These are phyloP conservation scores for Scheffersomyces stipitis DNA, from an alignment of 805 yeast species.

Conservation along the genomic window DNA sequence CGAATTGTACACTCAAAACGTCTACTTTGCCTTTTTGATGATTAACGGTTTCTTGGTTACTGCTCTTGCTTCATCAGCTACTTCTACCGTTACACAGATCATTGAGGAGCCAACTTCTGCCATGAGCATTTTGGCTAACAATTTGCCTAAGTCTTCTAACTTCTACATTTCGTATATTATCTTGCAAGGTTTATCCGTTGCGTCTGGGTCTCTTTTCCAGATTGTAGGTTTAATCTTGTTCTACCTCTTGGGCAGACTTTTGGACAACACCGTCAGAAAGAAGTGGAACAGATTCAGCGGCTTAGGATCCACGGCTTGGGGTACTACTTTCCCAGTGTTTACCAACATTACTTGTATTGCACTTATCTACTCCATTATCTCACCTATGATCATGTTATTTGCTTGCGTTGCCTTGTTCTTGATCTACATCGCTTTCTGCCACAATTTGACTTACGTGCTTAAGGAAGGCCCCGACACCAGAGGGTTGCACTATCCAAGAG, in stretches of 20 bases:
- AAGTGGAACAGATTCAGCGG: conserved; percentile 59
- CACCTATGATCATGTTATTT: conserved; percentile 82
- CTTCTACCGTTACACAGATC: conserved; percentile 74
- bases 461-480: conserved; percentile 69
- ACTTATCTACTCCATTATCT: conserved; percentile 66
- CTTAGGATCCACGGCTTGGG: conserved; percentile 61
- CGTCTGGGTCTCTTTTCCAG: conserved; percentile 78
- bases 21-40: conserved; percentile 89
- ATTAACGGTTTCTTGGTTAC: conserved; percentile 84
- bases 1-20: conserved; percentile 80
- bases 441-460: conserved; percentile 72
- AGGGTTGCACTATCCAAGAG: conserved; percentile 85
- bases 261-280: conserved; percentile 68
- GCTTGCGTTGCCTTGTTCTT: conserved; percentile 68
- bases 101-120: conserved; percentile 66
- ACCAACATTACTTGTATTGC: conserved; percentile 69
- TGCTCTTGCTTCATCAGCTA: conserved; percentile 80
- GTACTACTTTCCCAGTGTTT: conserved; percentile 75
- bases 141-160: conserved; percentile 87
- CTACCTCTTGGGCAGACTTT: conserved; percentile 53
- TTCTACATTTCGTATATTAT: conserved; percentile 83
- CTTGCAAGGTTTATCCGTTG: conserved; percentile 75
- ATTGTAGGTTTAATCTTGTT: conserved; percentile 57
- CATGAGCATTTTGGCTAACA: conserved; percentile 69
- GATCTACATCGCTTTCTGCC: conserved; percentile 72